Evolutionary conservation across 805 yeast species (phyloP).

Genomic region (Tetrapisispora taiwanensis): DNA sequence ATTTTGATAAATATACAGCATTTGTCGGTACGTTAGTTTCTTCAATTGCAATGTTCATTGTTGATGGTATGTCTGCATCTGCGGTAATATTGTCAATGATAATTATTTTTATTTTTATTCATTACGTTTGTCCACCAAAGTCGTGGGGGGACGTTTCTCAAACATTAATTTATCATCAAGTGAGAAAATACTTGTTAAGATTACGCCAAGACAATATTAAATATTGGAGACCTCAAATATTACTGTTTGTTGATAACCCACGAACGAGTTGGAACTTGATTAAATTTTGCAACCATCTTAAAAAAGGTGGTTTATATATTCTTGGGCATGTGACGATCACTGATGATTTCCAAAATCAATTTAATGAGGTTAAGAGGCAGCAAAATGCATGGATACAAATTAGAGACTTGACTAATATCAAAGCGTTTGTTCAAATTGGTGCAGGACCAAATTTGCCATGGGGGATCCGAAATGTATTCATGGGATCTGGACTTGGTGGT

Average conservation of each 20-base stretch:
- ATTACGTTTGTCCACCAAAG: slow-evolving; percentile 86
- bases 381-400: slow-evolving; percentile 75
- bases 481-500: slow-evolving; percentile 96
- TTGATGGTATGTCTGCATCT: slow-evolving; percentile 84
- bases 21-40: slow-evolving; percentile 61
- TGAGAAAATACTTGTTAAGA: slow-evolving; percentile 71
- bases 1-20: slow-evolving; percentile 77
- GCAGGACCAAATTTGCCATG: slow-evolving; percentile 81
- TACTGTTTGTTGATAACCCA: slow-evolving; percentile 83
- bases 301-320: slow-evolving; percentile 89
- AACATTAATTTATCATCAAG: slow-evolving; percentile 90
- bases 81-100: slow-evolving; percentile 57
- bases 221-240: slow-evolving; percentile 95
- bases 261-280: slow-evolving; percentile 86
- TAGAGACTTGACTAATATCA: slow-evolving; percentile 65
- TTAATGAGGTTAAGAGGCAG: slow-evolving; percentile 60
- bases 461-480: slow-evolving; percentile 87
- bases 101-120: slow-evolving; percentile 66
- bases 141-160: slow-evolving; percentile 99
- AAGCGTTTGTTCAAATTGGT: slow-evolving; percentile 90
- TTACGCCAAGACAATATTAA: slow-evolving; percentile 87
- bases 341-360: slow-evolving; percentile 51
- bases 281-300: slow-evolving; percentile 84
- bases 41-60: slow-evolving; percentile 81
- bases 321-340: slow-evolving; percentile 76